Conservation (phyloP, 176 grass and related monocot species). For the Echinochloa phyllopogon region DNA sequence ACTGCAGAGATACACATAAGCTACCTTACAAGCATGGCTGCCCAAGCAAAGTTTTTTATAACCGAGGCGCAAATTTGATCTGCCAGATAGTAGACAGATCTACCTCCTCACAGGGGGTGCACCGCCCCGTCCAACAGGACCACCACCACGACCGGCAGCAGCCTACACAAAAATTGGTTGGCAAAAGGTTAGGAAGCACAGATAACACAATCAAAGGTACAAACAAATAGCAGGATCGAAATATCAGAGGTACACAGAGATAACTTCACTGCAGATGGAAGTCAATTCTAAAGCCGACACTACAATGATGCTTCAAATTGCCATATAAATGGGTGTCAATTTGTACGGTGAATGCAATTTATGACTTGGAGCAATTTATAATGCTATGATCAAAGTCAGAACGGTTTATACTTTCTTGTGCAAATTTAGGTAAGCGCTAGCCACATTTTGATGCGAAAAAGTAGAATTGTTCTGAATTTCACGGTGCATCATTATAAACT, state of each 20-base stretch:
- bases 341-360: neutral
- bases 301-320: neutral
- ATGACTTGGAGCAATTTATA: neutral
- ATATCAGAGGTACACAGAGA: neutral
- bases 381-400: neutral
- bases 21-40: conserved; percentile 19
- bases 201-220: neutral
- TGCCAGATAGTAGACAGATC: neutral
- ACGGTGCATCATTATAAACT: neutral
- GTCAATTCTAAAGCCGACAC: neutral
- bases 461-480: neutral
- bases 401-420: neutral
- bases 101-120: conserved; percentile 56
- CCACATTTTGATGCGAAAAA: too few relatives aligned
- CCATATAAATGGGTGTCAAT: neutral
- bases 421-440: neutral
- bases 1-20: conserved; percentile 32
- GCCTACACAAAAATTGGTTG: conserved; percentile 32
- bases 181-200: neutral
- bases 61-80: neutral
- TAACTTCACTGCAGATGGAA: neutral
- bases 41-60: conserved; percentile 24
- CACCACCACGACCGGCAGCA: conserved; percentile 52
- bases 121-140: conserved; percentile 46
- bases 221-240: neutral